Evolutionary conservation across 192 early-diverging fungal species (phyloP).

Genomic region (Entomortierella parvispora): DNA sequence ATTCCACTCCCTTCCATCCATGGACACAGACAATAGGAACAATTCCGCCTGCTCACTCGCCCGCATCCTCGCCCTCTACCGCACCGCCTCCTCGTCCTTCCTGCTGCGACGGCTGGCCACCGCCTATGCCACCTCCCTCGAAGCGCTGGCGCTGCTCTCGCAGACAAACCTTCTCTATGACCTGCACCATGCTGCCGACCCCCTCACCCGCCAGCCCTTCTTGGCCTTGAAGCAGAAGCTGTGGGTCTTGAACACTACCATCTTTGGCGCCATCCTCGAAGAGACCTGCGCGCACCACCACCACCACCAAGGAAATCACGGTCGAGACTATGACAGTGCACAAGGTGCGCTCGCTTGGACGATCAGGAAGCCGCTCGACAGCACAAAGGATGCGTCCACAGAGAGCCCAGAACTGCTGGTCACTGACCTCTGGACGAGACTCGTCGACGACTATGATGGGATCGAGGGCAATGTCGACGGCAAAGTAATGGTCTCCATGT

Average conservation of each 20-base stretch:
- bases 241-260: slow-evolving; percentile 49
- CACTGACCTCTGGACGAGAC: slow-evolving; percentile 42
- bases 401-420: slow-evolving; percentile 37
- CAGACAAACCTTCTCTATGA: slow-evolving; percentile 37
- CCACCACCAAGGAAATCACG: slow-evolving; percentile 5
- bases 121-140: slow-evolving; percentile 31
- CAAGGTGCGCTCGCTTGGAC: background rate
- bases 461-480: slow-evolving; percentile 54
- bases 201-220: slow-evolving; percentile 22
- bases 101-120: slow-evolving; percentile 48
- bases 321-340: no score
- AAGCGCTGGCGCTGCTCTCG: slow-evolving; percentile 37
- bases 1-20: no score
- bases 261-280: slow-evolving; percentile 48
- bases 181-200: slow-evolving; percentile 3
- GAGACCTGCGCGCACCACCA: background rate
- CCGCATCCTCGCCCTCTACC: slow-evolving; percentile 42
- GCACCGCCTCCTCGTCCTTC: slow-evolving; percentile 48
- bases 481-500: slow-evolving; percentile 55
- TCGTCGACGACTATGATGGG: slow-evolving; percentile 50
- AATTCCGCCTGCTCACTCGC: slow-evolving; percentile 2
- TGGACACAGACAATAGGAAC: no score
- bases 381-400: slow-evolving; percentile 16
- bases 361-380: background rate
- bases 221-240: slow-evolving; percentile 49